Evolutionary conservation across 305 asterid species (phyloP), one percentile per base, ranked within the genome.

Genomic region (Plantago lanceolata): DNA sequence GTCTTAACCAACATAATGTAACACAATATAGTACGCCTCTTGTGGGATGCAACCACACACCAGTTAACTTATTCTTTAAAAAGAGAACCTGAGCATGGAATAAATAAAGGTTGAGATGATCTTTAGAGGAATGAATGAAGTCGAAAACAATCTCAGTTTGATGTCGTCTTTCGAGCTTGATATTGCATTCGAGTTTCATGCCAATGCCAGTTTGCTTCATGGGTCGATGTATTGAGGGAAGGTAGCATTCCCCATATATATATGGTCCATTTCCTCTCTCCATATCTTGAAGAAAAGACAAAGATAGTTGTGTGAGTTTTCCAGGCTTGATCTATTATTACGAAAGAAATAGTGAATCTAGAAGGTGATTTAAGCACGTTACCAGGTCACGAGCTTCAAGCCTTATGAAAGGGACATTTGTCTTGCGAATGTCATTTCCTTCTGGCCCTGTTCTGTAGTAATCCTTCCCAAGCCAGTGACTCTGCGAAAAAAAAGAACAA

Each of bases 341-440:
- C 31, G 44, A 61, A 35, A 48, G 11, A 59, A 48, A 28, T 53
- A 29, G 47, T 20, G 61, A 59, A 48, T 45, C 21, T 11, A 17
- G 57, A 29, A 33, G 17, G 14, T 43, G 62, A 56, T 9, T 40
- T 6, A 67, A 55, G 71, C 19, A 65, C 31, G 79, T 61, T 84
- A 89, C 99, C 96, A 75, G 83, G 49, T 93, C 95, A 55, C 99
- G 96, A 76, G 90, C 90, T 70, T 93, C 99, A 29, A 93, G 85
- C 70, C 99, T 80, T 70, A 93, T 90, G 71, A 83, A 95, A 68
- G 99, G 99, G 58, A 93, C 99, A 60, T 93, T 93, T 40, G 99
- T 93, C 90, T 75, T 85, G 79, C 73, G 99, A 72, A 90, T 93
- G 74, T 93, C 95, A 59, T 93, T 93, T 63, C 96, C 99, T 68